phyloP scores from a whole-genome alignment of 2,329 filamentous ascomycete species.

The Claviceps monticola region DNA sequence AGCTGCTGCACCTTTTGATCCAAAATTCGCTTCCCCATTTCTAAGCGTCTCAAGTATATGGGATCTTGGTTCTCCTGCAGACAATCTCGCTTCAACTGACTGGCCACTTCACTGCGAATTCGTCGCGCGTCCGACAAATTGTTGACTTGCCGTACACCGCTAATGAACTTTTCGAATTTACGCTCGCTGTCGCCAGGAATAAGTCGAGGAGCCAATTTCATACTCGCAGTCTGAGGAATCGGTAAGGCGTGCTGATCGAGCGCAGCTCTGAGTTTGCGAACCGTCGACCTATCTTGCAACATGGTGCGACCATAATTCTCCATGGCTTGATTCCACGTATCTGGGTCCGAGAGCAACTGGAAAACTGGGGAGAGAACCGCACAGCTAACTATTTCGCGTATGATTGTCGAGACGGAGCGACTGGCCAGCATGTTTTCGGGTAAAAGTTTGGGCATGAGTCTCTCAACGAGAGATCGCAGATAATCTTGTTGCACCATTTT shows the following conservation, averaged over 20 bases:
- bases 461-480: conserved; percentile 58
- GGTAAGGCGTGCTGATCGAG: conserved; percentile 87
- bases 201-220: conserved; percentile 66
- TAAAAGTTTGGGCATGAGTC: conserved; percentile 60
- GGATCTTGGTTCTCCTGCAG: conserved; percentile 67
- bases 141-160: conserved; percentile 74
- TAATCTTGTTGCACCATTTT: conserved; percentile 82
- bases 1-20: conserved; percentile 82
- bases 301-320: conserved; percentile 77
- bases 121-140: conserved; percentile 86
- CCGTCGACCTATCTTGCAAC: conserved; percentile 89
- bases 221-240: conserved; percentile 49
- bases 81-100: conserved; percentile 77
- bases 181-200: conserved; percentile 72
- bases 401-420: conserved; percentile 62
- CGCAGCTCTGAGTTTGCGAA: conserved; percentile 79
- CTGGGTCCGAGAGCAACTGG: conserved; percentile 71
- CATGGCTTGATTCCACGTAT: conserved; percentile 95
- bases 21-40: conserved; percentile 79
- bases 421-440: conserved; percentile 64
- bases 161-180: conserved; percentile 87
- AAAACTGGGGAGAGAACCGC: conserved; percentile 77
- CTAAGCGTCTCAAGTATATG: conserved; percentile 74
- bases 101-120: conserved; percentile 83
- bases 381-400: conserved; percentile 85